phyloP scores from a whole-genome alignment of 2,329 filamentous ascomycete genomes.

The Penicillium olsonii region DNA sequence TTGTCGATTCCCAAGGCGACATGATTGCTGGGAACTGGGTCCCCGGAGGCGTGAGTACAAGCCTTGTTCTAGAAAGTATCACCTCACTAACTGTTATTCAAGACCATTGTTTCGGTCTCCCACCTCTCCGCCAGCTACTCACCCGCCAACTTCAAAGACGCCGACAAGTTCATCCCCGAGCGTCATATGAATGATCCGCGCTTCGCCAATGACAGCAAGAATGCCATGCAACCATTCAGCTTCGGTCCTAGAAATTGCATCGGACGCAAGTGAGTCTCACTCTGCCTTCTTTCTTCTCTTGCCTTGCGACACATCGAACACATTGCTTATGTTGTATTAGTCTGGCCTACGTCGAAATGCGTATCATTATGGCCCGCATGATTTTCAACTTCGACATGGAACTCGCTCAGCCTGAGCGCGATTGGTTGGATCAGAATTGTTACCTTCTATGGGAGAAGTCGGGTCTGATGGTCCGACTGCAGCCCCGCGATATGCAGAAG shows the following conservation, averaged over 20 bases:
- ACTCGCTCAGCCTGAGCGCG: conserved; percentile 7
- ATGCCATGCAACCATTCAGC: conserved; percentile 52
- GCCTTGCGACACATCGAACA: too few relatives aligned
- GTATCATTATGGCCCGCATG: conserved; percentile 16
- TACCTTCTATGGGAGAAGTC: conserved; percentile 13
- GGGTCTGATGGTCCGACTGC: conserved; percentile 13
- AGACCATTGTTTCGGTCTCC: conserved; percentile 46
- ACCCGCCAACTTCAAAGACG: conserved; percentile 12
- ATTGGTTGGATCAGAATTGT: conserved; percentile 13
- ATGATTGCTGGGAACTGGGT: conserved; percentile 22
- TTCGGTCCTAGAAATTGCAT: conserved; percentile 54
- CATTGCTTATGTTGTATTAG: conserved; percentile 1
- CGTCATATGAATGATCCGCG: conserved; percentile 15
- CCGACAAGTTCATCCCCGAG: conserved; percentile 21
- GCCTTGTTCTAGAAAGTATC: background rate
- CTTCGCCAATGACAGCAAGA: conserved; percentile 47
- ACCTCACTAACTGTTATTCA: background rate
- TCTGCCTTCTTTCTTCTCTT: too few relatives aligned
- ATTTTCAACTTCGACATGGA: conserved; percentile 19
- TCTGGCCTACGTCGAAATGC: conserved; percentile 21
- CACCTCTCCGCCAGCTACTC: conserved; percentile 48
- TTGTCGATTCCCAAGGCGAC: conserved; percentile 19
- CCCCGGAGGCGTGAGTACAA: conserved; percentile 20
- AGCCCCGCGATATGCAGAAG: too few relatives aligned
- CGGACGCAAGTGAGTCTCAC: conserved; percentile 26